Evolutionary conservation across 208 protist genomes (phyloP), one percentile per base, ranked within the genome.

Genomic region (Wallacemonas sp.): DNA sequence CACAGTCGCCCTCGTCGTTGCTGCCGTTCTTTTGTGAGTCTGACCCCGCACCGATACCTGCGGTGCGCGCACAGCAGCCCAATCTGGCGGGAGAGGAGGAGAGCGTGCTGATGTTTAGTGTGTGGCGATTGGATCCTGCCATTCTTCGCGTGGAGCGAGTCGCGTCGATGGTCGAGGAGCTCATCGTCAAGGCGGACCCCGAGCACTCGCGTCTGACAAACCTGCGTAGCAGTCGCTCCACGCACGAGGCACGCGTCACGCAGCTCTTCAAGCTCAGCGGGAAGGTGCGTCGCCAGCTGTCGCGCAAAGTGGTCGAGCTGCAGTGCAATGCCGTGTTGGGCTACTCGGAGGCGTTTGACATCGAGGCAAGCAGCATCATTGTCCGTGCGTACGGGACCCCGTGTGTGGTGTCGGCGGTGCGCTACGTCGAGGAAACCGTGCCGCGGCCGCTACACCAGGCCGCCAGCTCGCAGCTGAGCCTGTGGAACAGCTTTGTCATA

Each of bases 181-280:
- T 97, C 22, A 88, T 94, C 66, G 82, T 97, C 36, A 93, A 92
- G 75, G 82, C 88, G 29, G 91, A 97, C 72, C 91, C 91, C 12
- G 88, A 95, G 72, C 85, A 94, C 70, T 86, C 88, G n/a, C 85
- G 85, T 10, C 79, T 95, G 63, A 91, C 83, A 1, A 94, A 92
- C 58, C 68, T 97, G 24, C 81, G 87, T 50, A 91, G 82, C 66
- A 87, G 70, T 30, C 83, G 91, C 42, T 75, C 64, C 42, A 93
- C 85, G 26, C 92, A 93, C 57, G 87, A 94, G 59, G 88, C 88
- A 2, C 81, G 91, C 22, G 75, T 94, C 17, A 62, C 93, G 52
- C 89, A 94, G 63, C 74, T 97, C 30, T 97, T 90, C 62, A 94
- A 94, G 73, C 81, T 94, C 15, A 93, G 85, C 68, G 91, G 91